These are phyloP conservation scores for Backusella morwellensis DNA, from an alignment of 192 early-diverging fungal species.

Conservation along the genomic window DNA sequence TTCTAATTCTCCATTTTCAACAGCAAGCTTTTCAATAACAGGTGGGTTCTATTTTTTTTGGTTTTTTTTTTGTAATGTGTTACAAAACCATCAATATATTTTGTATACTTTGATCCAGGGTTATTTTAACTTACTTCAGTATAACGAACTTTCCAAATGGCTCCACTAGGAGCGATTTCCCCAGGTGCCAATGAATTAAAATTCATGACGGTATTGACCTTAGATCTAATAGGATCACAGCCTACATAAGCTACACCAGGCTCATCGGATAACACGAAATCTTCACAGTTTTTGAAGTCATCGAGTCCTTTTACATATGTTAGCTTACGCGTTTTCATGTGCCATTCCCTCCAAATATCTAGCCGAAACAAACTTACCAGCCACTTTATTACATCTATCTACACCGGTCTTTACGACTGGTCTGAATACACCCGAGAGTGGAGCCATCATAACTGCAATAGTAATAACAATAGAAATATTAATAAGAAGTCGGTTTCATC, in stretches of 20 bases:
- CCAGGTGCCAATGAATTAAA: conserved; percentile 8
- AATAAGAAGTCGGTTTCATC: neutral
- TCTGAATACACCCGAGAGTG: neutral
- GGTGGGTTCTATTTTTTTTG: neutral
- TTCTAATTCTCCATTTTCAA: neutral
- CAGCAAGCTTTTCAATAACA: neutral
- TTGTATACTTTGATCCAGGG: neutral
- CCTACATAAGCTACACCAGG: conserved; percentile 9
- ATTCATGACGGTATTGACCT: conserved; percentile 20
- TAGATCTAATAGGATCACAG: conserved; percentile 23
- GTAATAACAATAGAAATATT: neutral
- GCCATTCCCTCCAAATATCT: neutral
- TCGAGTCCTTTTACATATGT: neutral
- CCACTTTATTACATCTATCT: neutral
- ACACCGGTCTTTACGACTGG: neutral
- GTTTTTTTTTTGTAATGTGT: neutral
- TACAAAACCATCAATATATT: neutral
- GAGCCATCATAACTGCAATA: neutral
- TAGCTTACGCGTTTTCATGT: neutral
- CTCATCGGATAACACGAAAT: conserved; percentile 1
- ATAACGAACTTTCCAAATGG: conserved; percentile 16
- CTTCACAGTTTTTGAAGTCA: conserved; percentile 14
- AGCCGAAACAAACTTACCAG: neutral
- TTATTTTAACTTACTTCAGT: conserved; percentile 10
- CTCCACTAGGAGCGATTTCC: neutral